Evolutionary conservation across 169 alveolate species (phyloP).

Genomic region (Plasmodium berghei): DNA sequence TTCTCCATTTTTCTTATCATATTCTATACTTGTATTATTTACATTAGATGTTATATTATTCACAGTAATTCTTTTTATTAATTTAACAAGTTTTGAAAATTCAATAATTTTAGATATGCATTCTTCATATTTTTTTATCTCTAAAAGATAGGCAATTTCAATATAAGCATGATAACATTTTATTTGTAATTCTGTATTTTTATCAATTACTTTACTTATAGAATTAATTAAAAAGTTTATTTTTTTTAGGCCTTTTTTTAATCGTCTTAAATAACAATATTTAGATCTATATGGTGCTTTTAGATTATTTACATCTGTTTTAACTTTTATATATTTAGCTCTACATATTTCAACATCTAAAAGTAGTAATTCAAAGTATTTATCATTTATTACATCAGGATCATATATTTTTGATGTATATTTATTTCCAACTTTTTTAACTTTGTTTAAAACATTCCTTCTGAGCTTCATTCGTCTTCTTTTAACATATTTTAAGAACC

Average conservation of each 20-base stretch:
- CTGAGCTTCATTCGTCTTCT: slow-evolving; percentile 48
- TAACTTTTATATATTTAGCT: slow-evolving; percentile 53
- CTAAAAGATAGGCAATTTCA: slow-evolving; percentile 36
- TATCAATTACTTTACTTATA: slow-evolving; percentile 17
- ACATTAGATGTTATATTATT: neutral
- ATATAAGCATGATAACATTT: slow-evolving; percentile 43
- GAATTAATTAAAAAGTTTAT: slow-evolving; percentile 16
- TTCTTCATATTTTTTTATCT: slow-evolving; percentile 52
- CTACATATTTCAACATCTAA: slow-evolving; percentile 66
- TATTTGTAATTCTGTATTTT: slow-evolving; percentile 50
- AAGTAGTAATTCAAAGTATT: slow-evolving; percentile 37
- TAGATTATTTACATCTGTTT: slow-evolving; percentile 56
- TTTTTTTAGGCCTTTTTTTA: slow-evolving; percentile 38
- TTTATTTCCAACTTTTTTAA: slow-evolving; percentile 45
- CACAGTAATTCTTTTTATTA: slow-evolving; percentile 30
- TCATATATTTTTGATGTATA: slow-evolving; percentile 32
- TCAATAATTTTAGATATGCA: slow-evolving; percentile 32
- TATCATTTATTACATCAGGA: slow-evolving; percentile 28
- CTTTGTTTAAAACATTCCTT: slow-evolving; percentile 18
- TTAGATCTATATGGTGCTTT: slow-evolving; percentile 50
- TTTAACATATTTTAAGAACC: slow-evolving; percentile 23
- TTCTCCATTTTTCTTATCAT: neutral
- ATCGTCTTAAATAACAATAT: slow-evolving; percentile 33
- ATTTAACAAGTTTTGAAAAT: slow-evolving; percentile 32
- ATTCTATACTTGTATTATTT: neutral